Conservation (phyloP, 768 basidiomycete genomes). For the Macrolepiota fuliginosa region DNA sequence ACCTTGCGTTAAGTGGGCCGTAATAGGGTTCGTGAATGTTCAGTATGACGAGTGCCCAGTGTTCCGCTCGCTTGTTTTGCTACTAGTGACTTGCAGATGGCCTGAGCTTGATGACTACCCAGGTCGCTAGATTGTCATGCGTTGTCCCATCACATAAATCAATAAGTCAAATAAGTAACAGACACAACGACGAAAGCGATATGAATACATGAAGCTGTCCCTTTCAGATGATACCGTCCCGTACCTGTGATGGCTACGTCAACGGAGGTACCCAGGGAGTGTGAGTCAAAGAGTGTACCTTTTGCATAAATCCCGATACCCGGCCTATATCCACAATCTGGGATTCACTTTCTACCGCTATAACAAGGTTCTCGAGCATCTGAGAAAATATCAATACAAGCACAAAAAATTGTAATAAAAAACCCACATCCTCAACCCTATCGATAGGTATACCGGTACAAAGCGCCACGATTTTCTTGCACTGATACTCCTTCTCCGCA, state of each 20-base stretch:
- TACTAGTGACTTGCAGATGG: background rate
- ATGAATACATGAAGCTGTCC: slow-evolving; percentile 17
- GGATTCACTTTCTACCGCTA: slow-evolving; percentile 86
- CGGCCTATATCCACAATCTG: slow-evolving; percentile 80
- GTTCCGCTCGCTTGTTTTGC: no score
- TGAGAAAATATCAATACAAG: slow-evolving; percentile 26
- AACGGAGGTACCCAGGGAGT: background rate
- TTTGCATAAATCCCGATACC: slow-evolving; percentile 90
- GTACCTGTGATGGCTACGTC: slow-evolving; percentile 36
- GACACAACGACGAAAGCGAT: slow-evolving; percentile 13
- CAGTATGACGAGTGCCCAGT: no score
- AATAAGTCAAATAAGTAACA: slow-evolving; percentile 19
- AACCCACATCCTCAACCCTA: slow-evolving; percentile 84
- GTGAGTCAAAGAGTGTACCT: slow-evolving; percentile 40
- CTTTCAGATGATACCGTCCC: slow-evolving; percentile 54
- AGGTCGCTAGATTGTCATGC: background rate
- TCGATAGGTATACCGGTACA: slow-evolving; percentile 87
- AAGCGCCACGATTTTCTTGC: slow-evolving; percentile 86
- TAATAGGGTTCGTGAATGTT: no score
- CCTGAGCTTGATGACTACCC: background rate
- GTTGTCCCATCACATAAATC: slow-evolving; percentile 4
- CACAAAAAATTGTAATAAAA: slow-evolving; percentile 12
- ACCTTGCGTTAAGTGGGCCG: no score
- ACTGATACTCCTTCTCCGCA: slow-evolving; percentile 88
- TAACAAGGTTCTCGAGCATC: slow-evolving; percentile 83